Percentiles rank a stretch among this genome's conserved stretches.
Conservation (phyloP, 2,329 filamentous ascomycete species). For the Penicillium digitatum region DNA sequence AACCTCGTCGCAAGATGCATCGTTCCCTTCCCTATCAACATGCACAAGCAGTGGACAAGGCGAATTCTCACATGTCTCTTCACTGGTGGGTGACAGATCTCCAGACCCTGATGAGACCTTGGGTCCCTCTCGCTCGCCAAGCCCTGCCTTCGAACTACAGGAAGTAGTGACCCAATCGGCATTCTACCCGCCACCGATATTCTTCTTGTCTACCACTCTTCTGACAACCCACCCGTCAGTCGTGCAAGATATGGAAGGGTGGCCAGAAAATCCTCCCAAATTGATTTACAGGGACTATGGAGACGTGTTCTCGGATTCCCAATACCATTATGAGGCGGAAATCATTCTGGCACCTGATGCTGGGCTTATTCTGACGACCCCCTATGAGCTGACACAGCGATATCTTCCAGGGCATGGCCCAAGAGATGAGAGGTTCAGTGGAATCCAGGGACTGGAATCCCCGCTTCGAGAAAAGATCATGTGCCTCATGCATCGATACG, state of each 20-base stretch:
- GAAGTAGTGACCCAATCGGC: neutral
- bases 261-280: slow-evolving; percentile 6
- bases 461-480: neutral
- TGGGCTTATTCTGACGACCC: slow-evolving; percentile 66
- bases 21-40: neutral
- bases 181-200: neutral
- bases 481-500: neutral
- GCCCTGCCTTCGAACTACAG: neutral
- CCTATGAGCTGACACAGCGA: slow-evolving; percentile 69
- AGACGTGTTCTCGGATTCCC: neutral
- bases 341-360: slow-evolving; percentile 65
- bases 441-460: neutral
- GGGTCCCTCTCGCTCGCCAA: neutral
- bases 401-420: slow-evolving; percentile 56
- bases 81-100: neutral
- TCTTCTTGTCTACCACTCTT: slow-evolving; percentile 27
- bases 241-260: slow-evolving; percentile 15
- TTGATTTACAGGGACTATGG: slow-evolving; percentile 29
- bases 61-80: neutral
- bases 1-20: slow-evolving; percentile 8
- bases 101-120: neutral
- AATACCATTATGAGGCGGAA: slow-evolving; percentile 51
- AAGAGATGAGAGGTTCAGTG: neutral
- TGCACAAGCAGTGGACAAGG: neutral
- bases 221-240: slow-evolving; percentile 8